Percentiles rank a stretch among this genome's conserved stretches.
phyloP scores from a whole-genome alignment of 306 rosid genomes.

The Prunus salicina region DNA sequence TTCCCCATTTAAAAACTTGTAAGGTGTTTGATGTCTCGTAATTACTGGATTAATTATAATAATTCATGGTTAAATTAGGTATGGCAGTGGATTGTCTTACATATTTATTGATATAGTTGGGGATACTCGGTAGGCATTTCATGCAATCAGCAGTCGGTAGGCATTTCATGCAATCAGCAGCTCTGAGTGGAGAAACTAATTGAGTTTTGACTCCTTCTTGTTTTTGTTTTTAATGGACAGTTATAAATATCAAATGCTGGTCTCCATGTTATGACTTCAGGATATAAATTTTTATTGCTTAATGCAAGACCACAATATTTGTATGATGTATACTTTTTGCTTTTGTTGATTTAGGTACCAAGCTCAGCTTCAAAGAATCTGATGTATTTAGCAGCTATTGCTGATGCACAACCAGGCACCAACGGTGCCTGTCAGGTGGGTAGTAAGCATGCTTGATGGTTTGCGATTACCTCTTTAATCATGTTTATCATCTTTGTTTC shows the following conservation, averaged over 20 bases:
- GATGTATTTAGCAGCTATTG: slow-evolving; percentile 99
- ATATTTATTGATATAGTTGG: not conserved
- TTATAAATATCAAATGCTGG: not conserved
- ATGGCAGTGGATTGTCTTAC: not conserved
- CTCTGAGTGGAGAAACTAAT: not conserved
- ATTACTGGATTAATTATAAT: not conserved
- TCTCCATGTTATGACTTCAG: not conserved
- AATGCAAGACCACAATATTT: not conserved
- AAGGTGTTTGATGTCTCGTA: not conserved
- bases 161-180: not conserved
- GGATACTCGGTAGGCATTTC: not conserved
- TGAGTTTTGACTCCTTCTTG: not conserved
- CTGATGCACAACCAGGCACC: slow-evolving; percentile 96
- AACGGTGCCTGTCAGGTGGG: slow-evolving; percentile 79
- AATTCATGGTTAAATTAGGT: not conserved
- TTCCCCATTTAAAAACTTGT: not conserved
- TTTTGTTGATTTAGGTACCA: slow-evolving; percentile 62
- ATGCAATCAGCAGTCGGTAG: no score
- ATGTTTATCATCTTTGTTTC: slow-evolving; percentile 21
- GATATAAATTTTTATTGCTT: not conserved
- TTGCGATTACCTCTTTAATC: not conserved
- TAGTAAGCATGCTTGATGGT: slow-evolving; percentile 8
- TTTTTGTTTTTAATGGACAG: not conserved
- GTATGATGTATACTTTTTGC: not conserved
- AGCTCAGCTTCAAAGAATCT: slow-evolving; percentile 96